These are phyloP conservation scores for Colletotrichum aenigma DNA, from an alignment of 2,329 filamentous ascomycete species.

Conservation along the genomic window DNA sequence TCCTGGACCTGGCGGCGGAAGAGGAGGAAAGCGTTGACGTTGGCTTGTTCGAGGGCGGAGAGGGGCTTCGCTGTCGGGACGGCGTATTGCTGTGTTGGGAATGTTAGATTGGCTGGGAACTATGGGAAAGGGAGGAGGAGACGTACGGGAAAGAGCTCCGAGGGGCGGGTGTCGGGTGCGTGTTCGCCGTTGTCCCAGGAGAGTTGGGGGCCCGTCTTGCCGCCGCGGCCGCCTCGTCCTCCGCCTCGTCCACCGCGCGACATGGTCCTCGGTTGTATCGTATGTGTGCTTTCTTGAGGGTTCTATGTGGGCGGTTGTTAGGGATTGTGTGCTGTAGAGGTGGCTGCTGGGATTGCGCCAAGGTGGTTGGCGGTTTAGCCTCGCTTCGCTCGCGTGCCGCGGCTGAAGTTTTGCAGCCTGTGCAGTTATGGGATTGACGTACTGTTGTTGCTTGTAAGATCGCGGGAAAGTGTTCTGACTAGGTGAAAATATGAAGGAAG, in stretches of 20 bases:
- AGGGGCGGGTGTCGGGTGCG: constrained; percentile 60
- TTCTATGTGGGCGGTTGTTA: background rate
- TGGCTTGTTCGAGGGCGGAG: constrained; percentile 46
- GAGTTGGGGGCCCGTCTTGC: constrained; percentile 50
- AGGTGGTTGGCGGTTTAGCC: background rate
- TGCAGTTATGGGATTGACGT: background rate
- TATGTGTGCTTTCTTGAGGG: background rate
- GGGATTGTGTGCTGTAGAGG: background rate
- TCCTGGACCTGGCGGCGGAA: constrained; percentile 62
- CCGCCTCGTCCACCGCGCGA: constrained; percentile 55
- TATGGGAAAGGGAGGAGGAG: background rate
- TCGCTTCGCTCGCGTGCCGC: background rate
- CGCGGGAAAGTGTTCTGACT: background rate
- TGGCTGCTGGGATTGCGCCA: background rate
- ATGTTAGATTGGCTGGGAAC: background rate
- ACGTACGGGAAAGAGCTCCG: constrained; percentile 63
- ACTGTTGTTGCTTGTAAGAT: background rate
- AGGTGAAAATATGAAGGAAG: rapidly evolving
- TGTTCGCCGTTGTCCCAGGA: constrained; percentile 54
- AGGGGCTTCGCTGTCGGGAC: constrained; percentile 51
- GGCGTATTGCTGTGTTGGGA: constrained; percentile 47
- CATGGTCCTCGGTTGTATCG: constrained; percentile 30
- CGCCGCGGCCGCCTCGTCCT: constrained; percentile 49
- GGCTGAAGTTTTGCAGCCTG: background rate
- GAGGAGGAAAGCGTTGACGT: constrained; percentile 57